phyloP scores from a whole-genome alignment of 1,139 yeast species.

The Nadsonia commutata region DNA sequence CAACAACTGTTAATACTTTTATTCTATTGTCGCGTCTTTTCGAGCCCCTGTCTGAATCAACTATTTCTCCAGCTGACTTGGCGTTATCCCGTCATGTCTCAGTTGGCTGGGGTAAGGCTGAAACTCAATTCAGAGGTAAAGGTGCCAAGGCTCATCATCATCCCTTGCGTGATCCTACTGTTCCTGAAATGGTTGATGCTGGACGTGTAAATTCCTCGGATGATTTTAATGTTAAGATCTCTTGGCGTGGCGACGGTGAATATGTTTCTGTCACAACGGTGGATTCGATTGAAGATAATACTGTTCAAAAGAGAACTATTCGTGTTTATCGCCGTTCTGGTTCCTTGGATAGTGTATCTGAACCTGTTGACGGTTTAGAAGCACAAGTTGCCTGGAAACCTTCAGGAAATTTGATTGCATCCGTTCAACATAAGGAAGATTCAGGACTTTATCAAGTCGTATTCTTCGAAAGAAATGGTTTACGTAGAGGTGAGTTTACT shows the following conservation, averaged over 20 bases:
- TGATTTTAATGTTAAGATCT: constrained; percentile 36
- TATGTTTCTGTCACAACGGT: constrained; percentile 55
- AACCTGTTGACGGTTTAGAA: constrained; percentile 77
- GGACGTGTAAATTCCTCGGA: constrained; percentile 43
- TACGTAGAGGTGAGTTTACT: constrained; percentile 77
- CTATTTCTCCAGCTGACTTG: constrained; percentile 48
- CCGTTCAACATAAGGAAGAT: constrained; percentile 45
- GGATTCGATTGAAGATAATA: constrained; percentile 35
- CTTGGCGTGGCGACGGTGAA: constrained; percentile 96
- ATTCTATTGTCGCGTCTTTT: constrained; percentile 60
- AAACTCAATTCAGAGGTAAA: constrained; percentile 90
- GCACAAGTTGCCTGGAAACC: constrained; percentile 76
- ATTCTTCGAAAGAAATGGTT: constrained; percentile 86
- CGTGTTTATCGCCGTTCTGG: constrained; percentile 73
- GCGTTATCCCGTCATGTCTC: constrained; percentile 72
- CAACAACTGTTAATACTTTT: constrained; percentile 38
- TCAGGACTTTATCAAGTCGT: constrained; percentile 28
- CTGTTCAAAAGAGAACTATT: constrained; percentile 50
- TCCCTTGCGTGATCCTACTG: constrained; percentile 84
- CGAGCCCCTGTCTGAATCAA: constrained; percentile 63
- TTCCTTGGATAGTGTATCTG: constrained; percentile 67
- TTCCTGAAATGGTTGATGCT: constrained; percentile 53
- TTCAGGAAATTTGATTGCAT: constrained; percentile 75
- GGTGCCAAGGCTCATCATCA: constrained; percentile 55
- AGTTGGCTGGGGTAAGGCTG: constrained; percentile 97